phyloP scores from a whole-genome alignment of 2,329 filamentous ascomycete genomes.

The Colletotrichum tofieldiae region DNA sequence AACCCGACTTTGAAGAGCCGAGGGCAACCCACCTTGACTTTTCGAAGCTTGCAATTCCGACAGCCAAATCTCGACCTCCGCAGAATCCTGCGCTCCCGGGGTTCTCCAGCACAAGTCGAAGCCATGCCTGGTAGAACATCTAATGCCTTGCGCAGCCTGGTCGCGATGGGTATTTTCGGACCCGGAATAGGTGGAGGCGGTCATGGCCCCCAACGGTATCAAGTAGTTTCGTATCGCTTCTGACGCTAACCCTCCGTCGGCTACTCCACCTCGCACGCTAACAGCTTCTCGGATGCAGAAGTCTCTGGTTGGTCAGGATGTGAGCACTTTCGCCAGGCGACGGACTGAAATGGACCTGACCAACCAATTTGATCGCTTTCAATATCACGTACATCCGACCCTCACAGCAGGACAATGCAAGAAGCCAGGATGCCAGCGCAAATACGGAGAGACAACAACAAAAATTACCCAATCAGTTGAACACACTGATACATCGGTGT shows the following conservation, averaged over 20 bases:
- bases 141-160: background rate
- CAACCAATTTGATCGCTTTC: no score
- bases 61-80: background rate
- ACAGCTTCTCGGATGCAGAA: background rate
- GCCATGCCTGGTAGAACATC: background rate
- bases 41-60: constrained; percentile 2
- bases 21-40: background rate
- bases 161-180: background rate
- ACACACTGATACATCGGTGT: no score
- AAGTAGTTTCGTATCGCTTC: background rate
- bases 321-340: no score
- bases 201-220: background rate
- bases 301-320: background rate
- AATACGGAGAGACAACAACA: no score
- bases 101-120: background rate
- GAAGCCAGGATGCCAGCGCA: no score
- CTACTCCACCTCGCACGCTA: background rate
- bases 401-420: no score
- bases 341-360: no score
- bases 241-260: background rate
- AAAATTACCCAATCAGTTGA: no score
- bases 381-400: no score
- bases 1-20: no score
- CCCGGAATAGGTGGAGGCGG: background rate
- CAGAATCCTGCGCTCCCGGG: background rate